A percentile compares a stretch with the other conserved stretches of the same genome.
phyloP scores from a whole-genome alignment of 129 eudicot species.

The Helianthus tuberosus region DNA sequence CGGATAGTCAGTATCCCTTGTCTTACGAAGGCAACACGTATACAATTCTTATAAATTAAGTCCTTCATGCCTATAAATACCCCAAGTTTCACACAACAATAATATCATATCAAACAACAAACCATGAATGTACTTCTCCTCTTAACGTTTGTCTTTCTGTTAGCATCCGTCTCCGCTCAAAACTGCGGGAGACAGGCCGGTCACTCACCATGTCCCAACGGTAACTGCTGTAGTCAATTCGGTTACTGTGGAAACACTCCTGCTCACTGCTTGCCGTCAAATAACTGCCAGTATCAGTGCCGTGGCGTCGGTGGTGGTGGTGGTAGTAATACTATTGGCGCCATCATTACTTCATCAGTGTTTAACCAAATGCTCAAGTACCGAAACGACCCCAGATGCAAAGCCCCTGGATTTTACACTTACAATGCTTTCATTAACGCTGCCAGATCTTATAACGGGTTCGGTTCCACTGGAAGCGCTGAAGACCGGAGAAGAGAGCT shows the following conservation, averaged over 20 bases:
- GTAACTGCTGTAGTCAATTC: conserved; percentile 52
- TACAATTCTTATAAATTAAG: too few relatives aligned
- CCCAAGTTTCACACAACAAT: background rate
- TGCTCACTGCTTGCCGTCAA: conserved; percentile 31
- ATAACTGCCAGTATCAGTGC: conserved; percentile 60
- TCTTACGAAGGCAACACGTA: too few relatives aligned
- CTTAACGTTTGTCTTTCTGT: conserved; percentile 7
- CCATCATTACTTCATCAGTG: conserved; percentile 32
- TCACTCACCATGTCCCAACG: conserved; percentile 42
- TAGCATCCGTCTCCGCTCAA: conserved; percentile 32
- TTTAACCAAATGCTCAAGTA: conserved; percentile 54
- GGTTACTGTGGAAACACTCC: conserved; percentile 59
- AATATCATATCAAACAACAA: background rate
- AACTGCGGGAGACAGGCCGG: conserved; percentile 56
- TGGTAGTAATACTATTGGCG: conserved; percentile 30
- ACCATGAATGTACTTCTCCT: conserved; percentile 9
- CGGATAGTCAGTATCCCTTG: too few relatives aligned
- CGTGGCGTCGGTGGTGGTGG: background rate
- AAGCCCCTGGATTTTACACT: conserved; percentile 45
- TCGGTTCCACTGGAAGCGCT: conserved; percentile 50
- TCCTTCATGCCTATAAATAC: conserved; percentile 1
- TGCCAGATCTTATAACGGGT: conserved; percentile 40
- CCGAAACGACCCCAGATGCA: conserved; percentile 46
- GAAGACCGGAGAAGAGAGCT: conserved; percentile 48
- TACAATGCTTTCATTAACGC: conserved; percentile 56